Evolutionary conservation across 768 basidiomycete genomes (phyloP), one percentile per base, ranked within the genome.

Genomic region (Dioszegia crocea): DNA sequence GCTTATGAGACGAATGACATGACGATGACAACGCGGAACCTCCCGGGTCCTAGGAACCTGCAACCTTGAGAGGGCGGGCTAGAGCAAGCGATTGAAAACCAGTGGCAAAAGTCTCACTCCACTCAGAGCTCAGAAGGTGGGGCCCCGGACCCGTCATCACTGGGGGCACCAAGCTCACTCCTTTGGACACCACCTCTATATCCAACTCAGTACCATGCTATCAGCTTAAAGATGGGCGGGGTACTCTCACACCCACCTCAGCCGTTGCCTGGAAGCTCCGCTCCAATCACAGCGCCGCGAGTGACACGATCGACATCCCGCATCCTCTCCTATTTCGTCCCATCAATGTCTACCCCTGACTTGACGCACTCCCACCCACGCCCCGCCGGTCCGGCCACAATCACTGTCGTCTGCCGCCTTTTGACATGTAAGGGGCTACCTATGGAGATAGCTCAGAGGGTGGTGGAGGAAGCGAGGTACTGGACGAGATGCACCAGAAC

Each of bases 301-400:
- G n/a, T n/a, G n/a, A n/a, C n/a, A n/a, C n/a, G n/a, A n/a, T n/a
- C n/a, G n/a, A n/a, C n/a, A n/a, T n/a, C n/a, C n/a, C n/a, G n/a
- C n/a, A 61, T n/a, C 31, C 51, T 71, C 16, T 65, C 64, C 17
- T 71, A 68, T 51, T 71, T 71, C 50, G 14, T 6, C n/a, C 38
- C 58, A 14, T 44, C 59, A 3, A 36, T 56, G 14, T 24, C 60
- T 8, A 53, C 46, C 9, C 61, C 60, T 1, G 36, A 49, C 16
- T 40, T 65, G 1, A 61, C 60, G 9, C 70, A 72, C 33, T 33
- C 38, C 16, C 70, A 72, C 43, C 14, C 49, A 16, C 33, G 33
- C 9, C 65, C 61, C 3, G 24, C 57, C 16, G 51, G 51, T 17
- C 21, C 43, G 8, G 29, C 24, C 33, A 62, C 61, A 21, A 61